Conservation (phyloP, 1,284 basidiomycete species). For the Xerocomus amazonicus region DNA sequence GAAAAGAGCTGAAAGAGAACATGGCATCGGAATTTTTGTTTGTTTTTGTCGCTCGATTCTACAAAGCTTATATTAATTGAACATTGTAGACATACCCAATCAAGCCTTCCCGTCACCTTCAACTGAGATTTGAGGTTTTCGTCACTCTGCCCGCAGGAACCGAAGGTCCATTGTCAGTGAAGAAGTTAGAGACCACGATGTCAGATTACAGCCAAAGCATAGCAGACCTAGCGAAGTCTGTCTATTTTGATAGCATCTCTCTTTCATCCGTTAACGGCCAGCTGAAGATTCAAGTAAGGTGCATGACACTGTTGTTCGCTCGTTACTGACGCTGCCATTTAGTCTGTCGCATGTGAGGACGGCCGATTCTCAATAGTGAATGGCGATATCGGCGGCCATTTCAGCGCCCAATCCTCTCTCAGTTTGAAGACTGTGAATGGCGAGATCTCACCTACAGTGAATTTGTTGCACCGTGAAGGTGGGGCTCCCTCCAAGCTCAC, state of each 20-base stretch:
- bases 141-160: conserved; percentile 33
- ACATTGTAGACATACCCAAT: conserved; percentile 7
- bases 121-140: conserved; percentile 32
- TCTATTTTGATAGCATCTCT: conserved; percentile 34
- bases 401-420: conserved; percentile 35
- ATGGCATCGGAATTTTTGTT: conserved; percentile 45
- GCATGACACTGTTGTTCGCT: neutral
- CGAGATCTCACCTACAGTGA: conserved; percentile 35
- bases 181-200: conserved; percentile 34
- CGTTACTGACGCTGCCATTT: neutral
- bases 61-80: neutral
- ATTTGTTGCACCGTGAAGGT: conserved; percentile 32
- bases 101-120: neutral
- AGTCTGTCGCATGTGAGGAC: conserved; percentile 36
- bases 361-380: conserved; percentile 35
- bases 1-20: conserved; percentile 26
- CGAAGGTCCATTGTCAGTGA: conserved; percentile 27
- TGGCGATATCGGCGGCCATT: conserved; percentile 41
- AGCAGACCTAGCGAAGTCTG: conserved; percentile 28
- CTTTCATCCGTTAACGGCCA: conserved; percentile 28
- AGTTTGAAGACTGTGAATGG: conserved; percentile 38
- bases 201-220: conserved; percentile 35
- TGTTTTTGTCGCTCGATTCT: conserved; percentile 13
- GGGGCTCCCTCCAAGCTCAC: conserved; percentile 21
- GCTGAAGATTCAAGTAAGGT: conserved; percentile 33